phyloP scores from a whole-genome alignment of 2,329 filamentous ascomycete species.

The Verticillium klebahnii region DNA sequence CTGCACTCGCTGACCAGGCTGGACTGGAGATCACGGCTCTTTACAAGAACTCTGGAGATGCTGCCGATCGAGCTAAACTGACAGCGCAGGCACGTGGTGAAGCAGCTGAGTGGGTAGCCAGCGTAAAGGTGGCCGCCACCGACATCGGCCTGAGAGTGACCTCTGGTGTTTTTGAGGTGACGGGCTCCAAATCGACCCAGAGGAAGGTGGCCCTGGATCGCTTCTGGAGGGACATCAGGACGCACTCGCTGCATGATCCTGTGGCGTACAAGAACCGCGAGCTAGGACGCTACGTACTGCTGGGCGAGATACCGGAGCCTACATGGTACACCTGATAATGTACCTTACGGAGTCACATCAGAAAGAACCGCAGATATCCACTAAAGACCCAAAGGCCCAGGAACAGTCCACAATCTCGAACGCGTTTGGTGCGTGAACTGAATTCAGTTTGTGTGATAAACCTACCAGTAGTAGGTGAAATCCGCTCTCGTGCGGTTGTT shows the following conservation, averaged over 20 bases:
- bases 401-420: too few species aligned
- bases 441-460: too few species aligned
- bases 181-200: slow-evolving; percentile 53
- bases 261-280: slow-evolving; percentile 64
- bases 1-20: slow-evolving; percentile 52
- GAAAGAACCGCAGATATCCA: too few species aligned
- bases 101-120: slow-evolving; percentile 58
- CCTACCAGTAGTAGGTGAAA: too few species aligned
- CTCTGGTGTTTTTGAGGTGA: slow-evolving; percentile 59
- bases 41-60: slow-evolving; percentile 34
- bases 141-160: slow-evolving; percentile 56
- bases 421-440: too few species aligned
- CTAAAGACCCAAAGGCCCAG: too few species aligned
- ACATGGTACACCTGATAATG: slow-evolving; percentile 54
- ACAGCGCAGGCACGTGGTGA: slow-evolving; percentile 52
- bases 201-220: slow-evolving; percentile 57
- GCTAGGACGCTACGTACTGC: slow-evolving; percentile 50
- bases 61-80: slow-evolving; percentile 34
- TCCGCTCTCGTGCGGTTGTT: too few species aligned
- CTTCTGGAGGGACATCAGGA: slow-evolving; percentile 63
- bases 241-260: slow-evolving; percentile 62
- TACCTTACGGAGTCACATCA: too few species aligned
- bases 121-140: slow-evolving; percentile 58
- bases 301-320: slow-evolving; percentile 52
- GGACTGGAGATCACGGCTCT: slow-evolving; percentile 42